phyloP scores from a whole-genome alignment of 164 flowering plant genomes.

The Macadamia tetraphylla region DNA sequence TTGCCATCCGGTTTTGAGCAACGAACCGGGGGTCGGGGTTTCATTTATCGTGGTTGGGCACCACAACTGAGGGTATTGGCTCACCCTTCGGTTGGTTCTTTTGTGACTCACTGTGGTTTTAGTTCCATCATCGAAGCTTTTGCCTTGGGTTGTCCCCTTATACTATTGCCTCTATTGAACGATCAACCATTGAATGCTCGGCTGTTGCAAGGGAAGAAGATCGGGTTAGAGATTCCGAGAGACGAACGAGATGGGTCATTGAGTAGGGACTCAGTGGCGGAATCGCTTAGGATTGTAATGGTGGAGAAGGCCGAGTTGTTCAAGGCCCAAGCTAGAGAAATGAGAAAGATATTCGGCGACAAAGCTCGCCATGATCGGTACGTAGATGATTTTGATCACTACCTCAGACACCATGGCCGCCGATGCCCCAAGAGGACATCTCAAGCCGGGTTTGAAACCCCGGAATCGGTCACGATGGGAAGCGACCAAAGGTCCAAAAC shows the following conservation, averaged over 20 bases:
- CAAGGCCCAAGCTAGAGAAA: constrained; percentile 10
- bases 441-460: too few species aligned
- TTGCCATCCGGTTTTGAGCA: constrained; percentile 30
- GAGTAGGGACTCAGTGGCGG: constrained; percentile 19
- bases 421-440: too few species aligned
- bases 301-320: constrained; percentile 1
- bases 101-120: constrained; percentile 26
- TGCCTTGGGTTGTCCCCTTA: constrained; percentile 2
- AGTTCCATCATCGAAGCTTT: constrained; percentile 21
- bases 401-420: too few species aligned
- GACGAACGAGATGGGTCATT: constrained; percentile 15
- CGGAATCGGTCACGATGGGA: too few species aligned
- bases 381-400: too few species aligned
- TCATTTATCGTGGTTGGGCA: constrained; percentile 23
- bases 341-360: constrained; percentile 11
- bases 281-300: constrained; percentile 11
- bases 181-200: constrained; percentile 22
- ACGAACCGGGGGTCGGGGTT: constrained; percentile 15
- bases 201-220: constrained; percentile 9
- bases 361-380: background rate
- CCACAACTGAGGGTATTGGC: constrained; percentile 27
- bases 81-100: constrained; percentile 25
- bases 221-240: constrained; percentile 15
- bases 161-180: constrained; percentile 9
- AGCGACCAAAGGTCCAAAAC: too few species aligned